Conservation (phyloP, 768 basidiomycete species). For the Coprinellus aureogranulatus region DNA sequence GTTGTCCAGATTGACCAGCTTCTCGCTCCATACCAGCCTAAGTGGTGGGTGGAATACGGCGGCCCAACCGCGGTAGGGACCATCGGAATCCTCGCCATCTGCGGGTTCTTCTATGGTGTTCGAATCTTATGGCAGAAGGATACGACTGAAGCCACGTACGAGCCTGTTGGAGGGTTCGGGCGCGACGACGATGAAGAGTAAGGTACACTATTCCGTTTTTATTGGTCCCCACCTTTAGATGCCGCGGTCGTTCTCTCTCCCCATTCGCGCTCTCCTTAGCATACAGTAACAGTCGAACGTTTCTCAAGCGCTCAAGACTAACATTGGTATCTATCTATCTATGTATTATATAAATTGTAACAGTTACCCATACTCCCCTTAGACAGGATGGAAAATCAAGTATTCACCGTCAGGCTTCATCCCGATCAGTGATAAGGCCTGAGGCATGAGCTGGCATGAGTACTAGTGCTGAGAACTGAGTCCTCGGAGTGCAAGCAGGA, state of each 20-base stretch:
- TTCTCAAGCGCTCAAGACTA: background rate
- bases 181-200: constrained; percentile 47
- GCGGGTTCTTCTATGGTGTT: constrained; percentile 71
- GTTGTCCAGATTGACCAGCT: constrained; percentile 86
- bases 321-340: constrained; percentile 2
- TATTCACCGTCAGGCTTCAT: no score
- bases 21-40: constrained; percentile 80
- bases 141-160: constrained; percentile 83
- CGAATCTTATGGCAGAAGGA: constrained; percentile 69
- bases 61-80: constrained; percentile 61
- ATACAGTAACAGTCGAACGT: background rate
- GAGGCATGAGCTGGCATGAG: no score
- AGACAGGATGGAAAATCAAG: no score
- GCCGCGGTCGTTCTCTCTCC: background rate
- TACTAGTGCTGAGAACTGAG: no score
- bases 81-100: constrained; percentile 59
- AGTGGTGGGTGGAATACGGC: constrained; percentile 81
- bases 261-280: background rate
- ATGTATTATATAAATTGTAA: constrained; percentile 9
- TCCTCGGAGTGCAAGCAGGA: no score
- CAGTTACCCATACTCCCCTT: background rate
- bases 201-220: background rate
- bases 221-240: constrained; percentile 7
- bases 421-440: no score
- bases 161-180: constrained; percentile 81